Evolutionary conservation across 805 yeast genomes (phyloP), one percentile per base, ranked within the genome.

Genomic region (Myxozyma nipponensis): DNA sequence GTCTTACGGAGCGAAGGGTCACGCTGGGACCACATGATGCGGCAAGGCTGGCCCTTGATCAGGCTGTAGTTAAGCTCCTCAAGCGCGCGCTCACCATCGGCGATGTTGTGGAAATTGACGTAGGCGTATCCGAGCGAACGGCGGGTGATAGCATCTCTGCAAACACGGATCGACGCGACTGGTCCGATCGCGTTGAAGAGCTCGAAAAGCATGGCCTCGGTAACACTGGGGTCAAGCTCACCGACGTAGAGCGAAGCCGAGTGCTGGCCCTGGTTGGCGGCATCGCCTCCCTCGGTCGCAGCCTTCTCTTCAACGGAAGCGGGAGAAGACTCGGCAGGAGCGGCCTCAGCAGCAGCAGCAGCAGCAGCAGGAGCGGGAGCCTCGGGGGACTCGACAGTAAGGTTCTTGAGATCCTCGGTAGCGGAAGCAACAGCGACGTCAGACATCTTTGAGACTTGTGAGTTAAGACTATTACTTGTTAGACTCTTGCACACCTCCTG

Each of bases 1-100:
- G 83, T 83, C 79, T 84, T 87, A 80, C 98, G 86, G 66, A 83
- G 72, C 57, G 96, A 79, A 60, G 98, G 98, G 72, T 93, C 98
- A 76, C 98, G 88, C 78, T 93, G 98, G 62, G 97, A 89, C 97
- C 98, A 89, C 98, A 93, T 93, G 77, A 93, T 91, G 75, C 98
- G 88, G 77, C 97, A 89, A 66, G 96, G 89, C 68, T 84, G 87
- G 68, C 96, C 97, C 73, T 90, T 90, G 75, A 93, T 83, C 66
- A 82, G 82, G 53, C 89, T 74, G 78, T 93, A 93, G 87, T 91
- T 93, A 74, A 93, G 81, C 74, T 88, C 93, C 69, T 89, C 95
- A 70, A 93, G 77, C 57, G 98, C 98, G 68, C 79, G 83, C 75
- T 84, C 89, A 68, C 57, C 98, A 68, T 93, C 97, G 59, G 78